Percentiles rank a stretch among this genome's conserved stretches.
Evolutionary conservation across 106 monocot species (phyloP).

Genomic region (Triglochin maritima): DNA sequence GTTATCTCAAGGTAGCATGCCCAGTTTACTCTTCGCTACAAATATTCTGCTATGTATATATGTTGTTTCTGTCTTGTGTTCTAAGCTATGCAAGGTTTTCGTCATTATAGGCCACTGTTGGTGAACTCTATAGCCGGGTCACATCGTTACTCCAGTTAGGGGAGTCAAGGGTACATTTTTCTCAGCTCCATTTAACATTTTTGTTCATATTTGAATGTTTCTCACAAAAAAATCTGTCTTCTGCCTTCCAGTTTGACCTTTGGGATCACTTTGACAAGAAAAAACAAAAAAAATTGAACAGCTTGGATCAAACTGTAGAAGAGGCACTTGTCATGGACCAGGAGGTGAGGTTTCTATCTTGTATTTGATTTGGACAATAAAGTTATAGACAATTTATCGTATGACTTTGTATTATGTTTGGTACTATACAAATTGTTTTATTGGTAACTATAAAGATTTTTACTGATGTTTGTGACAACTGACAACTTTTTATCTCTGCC

Average conservation of each 20-base stretch:
- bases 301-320: slow-evolving; percentile 31
- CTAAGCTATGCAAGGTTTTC: no score
- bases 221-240: neutral
- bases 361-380: neutral
- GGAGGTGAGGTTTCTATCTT: slow-evolving; percentile 31
- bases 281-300: slow-evolving; percentile 22
- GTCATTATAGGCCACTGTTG: slow-evolving; percentile 44
- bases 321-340: slow-evolving; percentile 57
- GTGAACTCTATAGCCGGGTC: slow-evolving; percentile 50
- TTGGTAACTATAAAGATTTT: neutral
- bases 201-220: neutral
- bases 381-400: neutral
- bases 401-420: no score
- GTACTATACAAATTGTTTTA: neutral
- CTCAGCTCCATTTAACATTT: neutral
- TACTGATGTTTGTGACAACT: neutral
- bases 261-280: slow-evolving; percentile 44
- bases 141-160: slow-evolving; percentile 39
- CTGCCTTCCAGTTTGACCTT: slow-evolving; percentile 35
- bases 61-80: no score
- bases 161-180: slow-evolving; percentile 29
- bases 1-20: neutral
- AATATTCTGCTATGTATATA: neutral
- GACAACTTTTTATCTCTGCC: neutral
- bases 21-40: neutral